Evolutionary conservation across 352 stramenopile genomes (phyloP).

Genomic region (Phytophthora pluvialis): DNA sequence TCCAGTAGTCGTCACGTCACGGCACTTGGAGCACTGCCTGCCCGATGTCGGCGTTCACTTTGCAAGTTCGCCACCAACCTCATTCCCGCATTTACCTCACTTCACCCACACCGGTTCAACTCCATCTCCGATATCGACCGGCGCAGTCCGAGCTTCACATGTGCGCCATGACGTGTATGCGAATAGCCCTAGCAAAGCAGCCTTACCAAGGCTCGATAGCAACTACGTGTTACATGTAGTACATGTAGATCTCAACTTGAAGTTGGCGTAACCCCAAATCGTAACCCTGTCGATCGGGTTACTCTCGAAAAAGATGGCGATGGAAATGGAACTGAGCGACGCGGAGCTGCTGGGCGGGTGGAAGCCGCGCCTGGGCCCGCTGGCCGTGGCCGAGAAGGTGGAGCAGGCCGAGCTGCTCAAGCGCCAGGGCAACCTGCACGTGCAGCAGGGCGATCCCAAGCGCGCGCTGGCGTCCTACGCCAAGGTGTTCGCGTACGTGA

Average conservation of each 20-base stretch:
- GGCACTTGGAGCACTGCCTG: no score
- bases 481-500: conserved; percentile 87
- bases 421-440: conserved; percentile 76
- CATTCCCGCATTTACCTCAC: no score
- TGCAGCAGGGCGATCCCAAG: conserved; percentile 67
- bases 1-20: no score
- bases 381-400: conserved; percentile 79
- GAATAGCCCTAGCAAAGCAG: no score
- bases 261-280: conserved; percentile 1
- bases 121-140: no score
- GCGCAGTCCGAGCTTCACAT: no score
- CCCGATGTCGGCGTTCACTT: no score
- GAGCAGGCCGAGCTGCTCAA: conserved; percentile 77
- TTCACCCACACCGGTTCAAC: no score
- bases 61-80: no score
- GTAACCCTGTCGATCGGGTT: conserved; percentile 2
- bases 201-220: no score
- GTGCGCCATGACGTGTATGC: no score
- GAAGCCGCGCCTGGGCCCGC: conserved; percentile 68
- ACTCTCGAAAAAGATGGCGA: conserved; percentile 1
- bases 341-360: conserved; percentile 64
- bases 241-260: background rate
- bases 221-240: no score
- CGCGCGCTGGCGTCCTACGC: conserved; percentile 68
- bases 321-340: conserved; percentile 26